These are phyloP conservation scores for Quercus alba DNA, from an alignment of 306 rosid species.

Conservation along the genomic window DNA sequence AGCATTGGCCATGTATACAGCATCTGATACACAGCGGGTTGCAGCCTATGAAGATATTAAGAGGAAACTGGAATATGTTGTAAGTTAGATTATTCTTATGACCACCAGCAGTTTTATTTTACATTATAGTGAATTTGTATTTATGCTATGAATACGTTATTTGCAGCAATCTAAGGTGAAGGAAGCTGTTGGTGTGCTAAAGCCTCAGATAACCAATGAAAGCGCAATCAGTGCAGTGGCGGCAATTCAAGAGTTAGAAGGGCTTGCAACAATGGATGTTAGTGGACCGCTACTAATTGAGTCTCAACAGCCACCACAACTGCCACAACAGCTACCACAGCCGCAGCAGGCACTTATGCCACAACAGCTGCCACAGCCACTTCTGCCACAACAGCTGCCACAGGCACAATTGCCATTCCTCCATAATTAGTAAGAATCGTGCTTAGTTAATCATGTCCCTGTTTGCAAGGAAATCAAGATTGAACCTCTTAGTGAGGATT, in stretches of 20 bases:
- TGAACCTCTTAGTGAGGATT: not conserved
- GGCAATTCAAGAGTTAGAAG: constrained; percentile 71
- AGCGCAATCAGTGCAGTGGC: constrained; percentile 49
- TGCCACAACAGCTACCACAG: constrained; percentile 15
- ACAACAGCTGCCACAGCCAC: constrained; percentile 8
- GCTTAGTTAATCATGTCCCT: not conserved
- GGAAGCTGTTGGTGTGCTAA: constrained; percentile 58
- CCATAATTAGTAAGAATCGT: constrained; percentile 19
- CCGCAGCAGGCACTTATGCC: constrained; percentile 6
- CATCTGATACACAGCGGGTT: constrained; percentile 14
- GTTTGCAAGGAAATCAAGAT: constrained; percentile 19
- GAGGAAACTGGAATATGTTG: constrained; percentile 69
- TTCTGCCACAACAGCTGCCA: constrained; percentile 11
- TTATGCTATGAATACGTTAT: constrained; percentile 8
- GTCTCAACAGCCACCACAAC: constrained; percentile 21
- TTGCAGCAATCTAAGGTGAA: constrained; percentile 72
- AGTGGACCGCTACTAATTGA: constrained; percentile 51
- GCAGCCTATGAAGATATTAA: constrained; percentile 40
- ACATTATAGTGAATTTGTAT: constrained; percentile 8
- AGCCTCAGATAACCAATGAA: constrained; percentile 59
- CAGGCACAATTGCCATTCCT: constrained; percentile 2
- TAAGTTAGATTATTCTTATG: constrained; percentile 38
- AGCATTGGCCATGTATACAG: constrained; percentile 20
- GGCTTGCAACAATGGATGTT: constrained; percentile 57
- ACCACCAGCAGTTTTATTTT: not conserved